Conservation (phyloP, 139 green algal species). For the Closterium sp. region DNA sequence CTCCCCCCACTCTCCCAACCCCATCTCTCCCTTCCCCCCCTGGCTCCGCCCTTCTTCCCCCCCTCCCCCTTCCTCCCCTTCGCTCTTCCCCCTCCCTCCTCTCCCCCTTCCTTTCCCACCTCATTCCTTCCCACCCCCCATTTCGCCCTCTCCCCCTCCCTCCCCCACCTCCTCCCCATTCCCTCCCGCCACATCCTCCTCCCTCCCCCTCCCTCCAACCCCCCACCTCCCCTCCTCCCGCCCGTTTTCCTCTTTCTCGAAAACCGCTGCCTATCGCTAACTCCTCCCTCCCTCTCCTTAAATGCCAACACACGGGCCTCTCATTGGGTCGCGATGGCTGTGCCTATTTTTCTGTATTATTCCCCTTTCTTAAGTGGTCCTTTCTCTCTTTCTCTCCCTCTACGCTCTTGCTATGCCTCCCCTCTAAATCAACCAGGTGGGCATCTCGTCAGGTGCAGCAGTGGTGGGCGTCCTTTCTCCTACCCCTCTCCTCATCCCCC, state of each 20-base stretch:
- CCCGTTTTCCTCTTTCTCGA: background rate
- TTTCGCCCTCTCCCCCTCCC: no score
- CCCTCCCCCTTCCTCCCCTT: background rate
- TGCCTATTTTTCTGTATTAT: no score
- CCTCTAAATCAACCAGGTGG: constrained; percentile 48
- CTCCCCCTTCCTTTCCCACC: no score
- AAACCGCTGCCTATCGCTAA: background rate
- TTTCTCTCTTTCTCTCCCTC: no score
- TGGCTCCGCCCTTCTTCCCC: background rate
- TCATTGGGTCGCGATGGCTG: no score
- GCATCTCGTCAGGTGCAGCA: constrained; percentile 81
- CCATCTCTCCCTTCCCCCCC: background rate
- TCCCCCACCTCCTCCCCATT: no score
- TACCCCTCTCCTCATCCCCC: background rate
- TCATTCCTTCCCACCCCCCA: no score
- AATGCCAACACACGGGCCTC: background rate
- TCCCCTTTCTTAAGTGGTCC: background rate
- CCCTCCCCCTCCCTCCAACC: background rate
- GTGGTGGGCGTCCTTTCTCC: constrained; percentile 56
- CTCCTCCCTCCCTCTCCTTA: background rate
- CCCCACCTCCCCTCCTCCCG: background rate
- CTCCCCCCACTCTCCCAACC: background rate
- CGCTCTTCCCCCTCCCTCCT: no score
- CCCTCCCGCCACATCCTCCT: no score
- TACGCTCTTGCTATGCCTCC: no score